Evolutionary conservation across 2,329 filamentous ascomycete species (phyloP).

Genomic region (Trichoderma gracile): DNA sequence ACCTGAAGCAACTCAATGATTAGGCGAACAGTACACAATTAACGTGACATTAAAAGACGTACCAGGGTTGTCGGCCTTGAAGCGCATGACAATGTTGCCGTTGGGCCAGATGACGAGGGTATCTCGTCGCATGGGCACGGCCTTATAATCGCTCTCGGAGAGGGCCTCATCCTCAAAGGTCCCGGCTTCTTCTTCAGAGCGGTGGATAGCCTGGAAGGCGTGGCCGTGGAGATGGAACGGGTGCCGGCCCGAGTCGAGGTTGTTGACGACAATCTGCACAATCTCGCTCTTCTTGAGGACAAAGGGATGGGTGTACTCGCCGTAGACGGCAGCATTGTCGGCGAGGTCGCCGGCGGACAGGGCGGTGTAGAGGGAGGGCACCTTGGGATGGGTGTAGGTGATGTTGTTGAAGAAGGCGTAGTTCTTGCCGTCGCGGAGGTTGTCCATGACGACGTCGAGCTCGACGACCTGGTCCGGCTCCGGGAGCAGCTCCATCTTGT

Average conservation of each 20-base stretch:
- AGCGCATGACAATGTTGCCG: slow-evolving; percentile 69
- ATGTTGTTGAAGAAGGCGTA: slow-evolving; percentile 74
- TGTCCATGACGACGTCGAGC: slow-evolving; percentile 64
- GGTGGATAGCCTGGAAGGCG: slow-evolving; percentile 67
- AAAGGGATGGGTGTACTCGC: slow-evolving; percentile 64
- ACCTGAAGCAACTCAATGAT: slow-evolving; percentile 35
- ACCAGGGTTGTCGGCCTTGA: slow-evolving; percentile 67
- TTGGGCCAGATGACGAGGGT: slow-evolving; percentile 65
- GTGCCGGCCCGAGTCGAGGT: slow-evolving; percentile 68
- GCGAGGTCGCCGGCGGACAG: slow-evolving; percentile 63
- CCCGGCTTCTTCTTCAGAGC: slow-evolving; percentile 59
- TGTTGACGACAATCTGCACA: slow-evolving; percentile 78
- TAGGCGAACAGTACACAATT: neutral
- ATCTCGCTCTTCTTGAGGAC: slow-evolving; percentile 67
- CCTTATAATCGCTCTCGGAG: slow-evolving; percentile 50
- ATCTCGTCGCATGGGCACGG: slow-evolving; percentile 66
- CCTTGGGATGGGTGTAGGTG: slow-evolving; percentile 72
- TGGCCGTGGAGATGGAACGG: slow-evolving; percentile 81
- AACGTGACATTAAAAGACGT: slow-evolving; percentile 15
- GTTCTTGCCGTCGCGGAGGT: slow-evolving; percentile 61
- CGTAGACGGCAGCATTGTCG: slow-evolving; percentile 63
- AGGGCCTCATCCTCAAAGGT: slow-evolving; percentile 52
- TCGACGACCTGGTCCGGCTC: slow-evolving; percentile 64
- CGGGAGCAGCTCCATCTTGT: slow-evolving; percentile 61
- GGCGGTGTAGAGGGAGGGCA: slow-evolving; percentile 77